Conservation (phyloP, 768 basidiomycete species). For the Lactarius psammicola region DNA sequence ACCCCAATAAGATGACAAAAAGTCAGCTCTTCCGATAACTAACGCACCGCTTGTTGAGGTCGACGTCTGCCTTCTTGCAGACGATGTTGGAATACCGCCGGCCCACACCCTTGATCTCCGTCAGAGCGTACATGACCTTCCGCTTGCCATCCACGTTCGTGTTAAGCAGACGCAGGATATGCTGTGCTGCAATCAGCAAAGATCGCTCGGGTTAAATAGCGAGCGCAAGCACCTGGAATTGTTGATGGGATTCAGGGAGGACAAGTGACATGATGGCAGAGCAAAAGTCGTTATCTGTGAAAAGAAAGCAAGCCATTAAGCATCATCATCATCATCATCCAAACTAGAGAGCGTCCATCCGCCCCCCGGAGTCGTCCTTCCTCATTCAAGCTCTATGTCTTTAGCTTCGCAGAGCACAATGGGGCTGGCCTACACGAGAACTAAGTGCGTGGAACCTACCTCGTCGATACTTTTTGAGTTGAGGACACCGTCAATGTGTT, state of each 20-base stretch:
- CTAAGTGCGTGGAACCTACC: slow-evolving; percentile 10
- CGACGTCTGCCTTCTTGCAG: slow-evolving; percentile 99
- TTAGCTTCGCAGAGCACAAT: neutral
- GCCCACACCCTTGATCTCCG: slow-evolving; percentile 99
- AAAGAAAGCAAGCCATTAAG: slow-evolving; percentile 4
- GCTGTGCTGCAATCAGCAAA: slow-evolving; percentile 47
- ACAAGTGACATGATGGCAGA: slow-evolving; percentile 84
- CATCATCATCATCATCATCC: slow-evolving; percentile 22
- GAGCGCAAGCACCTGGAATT: slow-evolving; percentile 73
- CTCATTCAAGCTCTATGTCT: neutral
- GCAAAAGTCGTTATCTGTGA: slow-evolving; percentile 2
- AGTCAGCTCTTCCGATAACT: neutral
- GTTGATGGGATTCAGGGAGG: slow-evolving; percentile 90
- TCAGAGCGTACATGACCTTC: slow-evolving; percentile 99
- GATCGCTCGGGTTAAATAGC: neutral
- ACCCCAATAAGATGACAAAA: neutral
- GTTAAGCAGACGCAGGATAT: slow-evolving; percentile 98
- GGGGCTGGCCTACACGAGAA: neutral
- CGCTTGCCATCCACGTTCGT: slow-evolving; percentile 99
- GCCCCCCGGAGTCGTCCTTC: slow-evolving; percentile 11
- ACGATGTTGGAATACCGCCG: slow-evolving; percentile 98
- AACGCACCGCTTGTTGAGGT: slow-evolving; percentile 93
- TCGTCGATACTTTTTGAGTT: slow-evolving; percentile 16
- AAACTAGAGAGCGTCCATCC: slow-evolving; percentile 23
- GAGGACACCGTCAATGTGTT: neutral